Conservation (phyloP, 2,329 filamentous ascomycete species). For the Calonectria multiphialidica region DNA sequence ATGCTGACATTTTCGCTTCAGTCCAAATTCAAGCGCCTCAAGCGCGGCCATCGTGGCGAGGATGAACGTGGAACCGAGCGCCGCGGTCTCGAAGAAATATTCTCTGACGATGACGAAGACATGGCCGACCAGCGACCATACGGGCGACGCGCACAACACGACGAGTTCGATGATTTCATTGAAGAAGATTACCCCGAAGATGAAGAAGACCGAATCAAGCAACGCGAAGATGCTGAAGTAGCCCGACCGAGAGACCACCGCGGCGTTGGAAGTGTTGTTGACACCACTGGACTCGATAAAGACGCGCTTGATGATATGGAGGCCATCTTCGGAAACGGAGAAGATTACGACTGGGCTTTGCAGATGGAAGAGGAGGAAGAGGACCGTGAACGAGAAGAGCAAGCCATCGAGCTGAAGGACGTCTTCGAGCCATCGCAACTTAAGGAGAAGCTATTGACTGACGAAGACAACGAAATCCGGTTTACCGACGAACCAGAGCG, state of each 20-base stretch:
- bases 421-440: conserved; percentile 98
- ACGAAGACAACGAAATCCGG: conserved; percentile 93
- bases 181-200: conserved; percentile 95
- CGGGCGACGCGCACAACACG: conserved; percentile 70
- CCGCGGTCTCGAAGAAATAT: conserved; percentile 89
- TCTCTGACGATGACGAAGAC: conserved; percentile 93
- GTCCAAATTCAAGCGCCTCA: conserved; percentile 96
- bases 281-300: conserved; percentile 89
- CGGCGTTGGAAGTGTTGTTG: conserved; percentile 77
- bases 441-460: conserved; percentile 92
- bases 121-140: conserved; percentile 67
- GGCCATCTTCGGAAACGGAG: conserved; percentile 93
- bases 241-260: conserved; percentile 80
- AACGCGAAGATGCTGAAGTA: conserved; percentile 89
- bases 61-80: conserved; percentile 73
- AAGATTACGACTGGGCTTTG: conserved; percentile 95
- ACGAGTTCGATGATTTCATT: conserved; percentile 96
- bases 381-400: conserved; percentile 81
- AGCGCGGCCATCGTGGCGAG: conserved; percentile 87
- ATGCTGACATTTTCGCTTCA: conserved; percentile 51
- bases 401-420: conserved; percentile 92
- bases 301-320: conserved; percentile 96
- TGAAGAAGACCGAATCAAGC: conserved; percentile 80
- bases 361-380: conserved; percentile 90
- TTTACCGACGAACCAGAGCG: conserved; percentile 92